Evolutionary conservation across 1,284 basidiomycete species (phyloP), one percentile per base, ranked within the genome.

Genomic region (Cutaneotrichosporon spelunceum): DNA sequence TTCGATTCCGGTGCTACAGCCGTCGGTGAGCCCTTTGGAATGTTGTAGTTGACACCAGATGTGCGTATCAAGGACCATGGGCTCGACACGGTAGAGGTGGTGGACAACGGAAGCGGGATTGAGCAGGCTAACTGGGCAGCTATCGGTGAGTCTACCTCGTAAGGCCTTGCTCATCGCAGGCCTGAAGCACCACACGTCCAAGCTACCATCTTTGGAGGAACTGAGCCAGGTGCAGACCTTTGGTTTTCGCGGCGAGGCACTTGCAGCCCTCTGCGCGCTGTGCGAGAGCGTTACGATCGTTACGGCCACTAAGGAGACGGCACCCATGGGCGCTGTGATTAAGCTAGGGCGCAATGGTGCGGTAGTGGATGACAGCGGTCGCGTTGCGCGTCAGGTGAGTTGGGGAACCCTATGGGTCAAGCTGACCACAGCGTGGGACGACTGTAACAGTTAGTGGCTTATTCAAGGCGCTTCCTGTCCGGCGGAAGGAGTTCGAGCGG

Each of bases 191-290:
- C 87, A 94, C 74, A 99, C 95, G 0, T 97, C 94, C 16, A 99
- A 99, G 76, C 82, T 99, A 0, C 79, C 86, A 0, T 84, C 86
- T 1, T 91, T 90, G 70, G 81, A 85, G 3, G 90, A 93, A 70
- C 84, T 99, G 1, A 81, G 85, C 0, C 80, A 84, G 0, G 86
- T 99, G 5, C 80, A 81, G 2, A 94, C 94, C 0, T 98, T 98
- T 76, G 96, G 96, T 0, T 99, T 99, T 72, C 86, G 95, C 33
- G 96, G 96, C 19, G 96, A 99, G 78, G 96, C 96, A 0, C 82
- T 99, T 0, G 91, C 92, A 1, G 93, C 93, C 0, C 82, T 99
- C 0, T 99, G 94, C 71, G 91, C 92, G 1, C 80, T 98, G 1
- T 86, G 87, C 56, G 87, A 90, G 54, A 79, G 81, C 0, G 84